Percentiles rank a stretch among this genome's conserved stretches.
These are phyloP conservation scores for Panicum hallii DNA, from an alignment of 202 grass and related monocot genomes.

Conservation along the genomic window DNA sequence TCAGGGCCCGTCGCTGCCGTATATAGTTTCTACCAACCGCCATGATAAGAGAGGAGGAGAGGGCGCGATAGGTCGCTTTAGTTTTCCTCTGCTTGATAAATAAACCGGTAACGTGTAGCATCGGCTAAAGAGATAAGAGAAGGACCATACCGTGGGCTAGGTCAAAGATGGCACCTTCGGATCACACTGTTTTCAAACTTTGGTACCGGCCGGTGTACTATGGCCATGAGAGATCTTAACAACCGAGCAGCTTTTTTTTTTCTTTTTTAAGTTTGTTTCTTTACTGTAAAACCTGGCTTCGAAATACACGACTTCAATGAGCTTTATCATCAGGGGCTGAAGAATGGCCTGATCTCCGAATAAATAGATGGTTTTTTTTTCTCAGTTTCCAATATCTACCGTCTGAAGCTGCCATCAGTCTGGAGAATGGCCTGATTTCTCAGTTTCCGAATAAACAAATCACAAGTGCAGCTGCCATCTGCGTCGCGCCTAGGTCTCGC, in stretches of 20 bases:
- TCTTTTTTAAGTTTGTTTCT: background rate
- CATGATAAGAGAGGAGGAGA: conserved; percentile 67
- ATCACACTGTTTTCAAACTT: background rate
- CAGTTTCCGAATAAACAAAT: background rate
- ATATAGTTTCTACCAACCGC: conserved; percentile 50
- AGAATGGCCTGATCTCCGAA: too few relatives aligned
- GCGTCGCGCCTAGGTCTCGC: background rate
- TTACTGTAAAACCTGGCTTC: background rate
- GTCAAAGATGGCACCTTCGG: conserved; percentile 40
- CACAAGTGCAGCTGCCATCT: background rate
- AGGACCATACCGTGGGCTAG: background rate
- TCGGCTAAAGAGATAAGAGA: conserved; percentile 33
- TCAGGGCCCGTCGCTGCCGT: conserved; percentile 30
- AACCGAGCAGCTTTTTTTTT: background rate
- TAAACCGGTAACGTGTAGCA: conserved; percentile 14
- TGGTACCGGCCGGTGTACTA: background rate
- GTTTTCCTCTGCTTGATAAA: conserved; percentile 49
- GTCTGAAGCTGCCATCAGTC: too few relatives aligned
- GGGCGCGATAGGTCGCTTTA: conserved; percentile 52
- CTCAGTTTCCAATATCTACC: too few relatives aligned
- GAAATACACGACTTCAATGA: too few relatives aligned
- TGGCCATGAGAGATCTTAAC: background rate
- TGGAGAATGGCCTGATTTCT: too few relatives aligned
- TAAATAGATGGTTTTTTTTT: too few relatives aligned
- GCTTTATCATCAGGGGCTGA: too few relatives aligned